Evolutionary conservation across 2,329 filamentous ascomycete species (phyloP), one percentile per base, ranked within the genome.

Genomic region (Colletotrichum nymphaeae): DNA sequence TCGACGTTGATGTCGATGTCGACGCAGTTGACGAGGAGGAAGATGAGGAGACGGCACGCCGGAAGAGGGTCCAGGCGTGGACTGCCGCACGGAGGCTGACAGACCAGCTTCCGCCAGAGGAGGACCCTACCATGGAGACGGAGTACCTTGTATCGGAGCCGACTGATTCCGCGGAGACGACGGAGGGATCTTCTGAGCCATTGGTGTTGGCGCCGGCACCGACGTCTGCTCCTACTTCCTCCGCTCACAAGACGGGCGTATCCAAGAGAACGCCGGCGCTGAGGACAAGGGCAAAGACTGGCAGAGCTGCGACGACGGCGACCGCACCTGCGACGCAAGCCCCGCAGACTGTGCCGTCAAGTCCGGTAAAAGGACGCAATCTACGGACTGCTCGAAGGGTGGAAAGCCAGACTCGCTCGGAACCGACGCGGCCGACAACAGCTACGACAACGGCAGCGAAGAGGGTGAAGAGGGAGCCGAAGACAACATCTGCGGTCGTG

Each of bases 361-460:
- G 37, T 4, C 62, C 69, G 4, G 52, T 67, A 1, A 56, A 26
- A 3, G 58, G 59, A 14, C 42, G 69, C 11, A n/a, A 35, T 12
- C 26, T 52, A n/a, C 12, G 69, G 35, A 68, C 35, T 3, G 64
- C 60, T 42, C 68, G 70, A n/a, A 56, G 70, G 26, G 59, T 73
- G n/a, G 70, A 73, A 16, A 73, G 70, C 55, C 66, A 73, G 70
- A 73, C 70, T 4, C 35, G 70, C 4, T 60, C 55, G 3, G 70
- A 73, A 56, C 70, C 70, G 14, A 24, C 46, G 32, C 4, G 67
- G 22, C 66, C 70, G 2, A 69, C 69, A 1, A 60, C 63, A 2
- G 46, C 58, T 2, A 57, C 57, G 14, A 28, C 58, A n/a, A 49
- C 42, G 9, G 35, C 19, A 26, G n/a, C 59, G 11, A 52, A n/a